Percentiles rank a stretch among this genome's conserved stretches.
Conservation (phyloP, 768 basidiomycete genomes). For the Nidularia sp. region DNA sequence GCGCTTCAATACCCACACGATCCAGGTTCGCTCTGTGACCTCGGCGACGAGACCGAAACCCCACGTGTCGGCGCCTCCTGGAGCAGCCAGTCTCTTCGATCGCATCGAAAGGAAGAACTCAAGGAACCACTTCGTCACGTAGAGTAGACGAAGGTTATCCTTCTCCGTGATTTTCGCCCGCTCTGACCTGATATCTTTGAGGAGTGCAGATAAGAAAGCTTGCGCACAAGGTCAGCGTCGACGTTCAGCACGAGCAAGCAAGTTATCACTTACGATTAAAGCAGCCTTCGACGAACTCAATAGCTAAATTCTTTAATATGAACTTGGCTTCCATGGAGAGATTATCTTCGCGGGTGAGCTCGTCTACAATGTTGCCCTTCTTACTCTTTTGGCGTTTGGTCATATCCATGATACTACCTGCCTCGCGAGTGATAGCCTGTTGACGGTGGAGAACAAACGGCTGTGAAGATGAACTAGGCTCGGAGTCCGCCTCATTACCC, state of each 20-base stretch:
- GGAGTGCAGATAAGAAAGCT: slow-evolving; percentile 83
- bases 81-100: slow-evolving; percentile 29
- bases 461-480: slow-evolving; percentile 30
- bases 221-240: slow-evolving; percentile 1
- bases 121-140: slow-evolving; percentile 86
- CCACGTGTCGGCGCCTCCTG: slow-evolving; percentile 36
- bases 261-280: slow-evolving; percentile 74
- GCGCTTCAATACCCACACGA: slow-evolving; percentile 84
- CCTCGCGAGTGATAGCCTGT: slow-evolving; percentile 67
- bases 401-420: slow-evolving; percentile 70
- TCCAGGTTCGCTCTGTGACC: slow-evolving; percentile 82
- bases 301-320: slow-evolving; percentile 65
- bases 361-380: slow-evolving; percentile 61
- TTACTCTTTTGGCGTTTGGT: slow-evolving; percentile 56
- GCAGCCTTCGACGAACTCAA: slow-evolving; percentile 72
- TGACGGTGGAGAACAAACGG: slow-evolving; percentile 83
- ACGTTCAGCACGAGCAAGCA: neutral
- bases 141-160: slow-evolving; percentile 86
- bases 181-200: slow-evolving; percentile 94
- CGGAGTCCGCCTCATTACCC: slow-evolving; percentile 16
- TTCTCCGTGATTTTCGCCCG: slow-evolving; percentile 91
- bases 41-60: slow-evolving; percentile 75
- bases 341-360: slow-evolving; percentile 64
- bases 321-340: slow-evolving; percentile 60
- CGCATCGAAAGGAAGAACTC: slow-evolving; percentile 77